Base-by-base conservation (phyloP, 2,329 filamentous ascomycete species). In the Nemania serpens region DNA sequence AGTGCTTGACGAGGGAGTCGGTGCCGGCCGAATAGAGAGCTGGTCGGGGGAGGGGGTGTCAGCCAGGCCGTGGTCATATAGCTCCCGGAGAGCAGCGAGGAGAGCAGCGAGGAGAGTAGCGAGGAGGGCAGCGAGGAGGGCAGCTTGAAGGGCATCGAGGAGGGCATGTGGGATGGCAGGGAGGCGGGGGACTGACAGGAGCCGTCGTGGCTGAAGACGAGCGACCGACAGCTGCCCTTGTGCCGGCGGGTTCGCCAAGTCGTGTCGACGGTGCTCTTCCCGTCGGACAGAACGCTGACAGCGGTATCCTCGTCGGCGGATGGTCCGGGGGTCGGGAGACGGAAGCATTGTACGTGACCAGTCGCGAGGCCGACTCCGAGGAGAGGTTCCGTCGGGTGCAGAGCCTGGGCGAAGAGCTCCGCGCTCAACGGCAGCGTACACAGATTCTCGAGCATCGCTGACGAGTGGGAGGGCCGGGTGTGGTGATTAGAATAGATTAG, bases 181-280 rank as follows among this genome's bases (percentile, higher is more conserved):
- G 9, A 18, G 11, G 9, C 9, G 12, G 20, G 13, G 1, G 22
- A 87, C 78, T 82, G 76, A 81, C 88, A 82, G 66, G 85, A 79
- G 15, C 94, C 95, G 74, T 97, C 93, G 59, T 86, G 76, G 66
- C 87, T 89, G 77, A 93, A 98, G 4, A 84, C 87, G 57, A 98
- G 78, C 62, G 87, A 88, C 55, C 95, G 85, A 74, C 94, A 98
- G 81, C 93, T 97, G 12, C 93, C 94, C 80, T 97, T 96, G 79
- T 99, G 95, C 63, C 95, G 84, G 68, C 88, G 84, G 5, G 95
- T 98, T 69, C 86, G 85, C 95, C 95, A 99, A 61, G 88, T 79
- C 0, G 89, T 91, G 68, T 93, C 90, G 64, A 98, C 90, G 58
- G 88, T 86, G 45, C 88, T 90, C 64, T 84, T 89, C 11, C 91